phyloP scores from a whole-genome alignment of 345 rosid genomes.

The Eucalyptus leucophloia region DNA sequence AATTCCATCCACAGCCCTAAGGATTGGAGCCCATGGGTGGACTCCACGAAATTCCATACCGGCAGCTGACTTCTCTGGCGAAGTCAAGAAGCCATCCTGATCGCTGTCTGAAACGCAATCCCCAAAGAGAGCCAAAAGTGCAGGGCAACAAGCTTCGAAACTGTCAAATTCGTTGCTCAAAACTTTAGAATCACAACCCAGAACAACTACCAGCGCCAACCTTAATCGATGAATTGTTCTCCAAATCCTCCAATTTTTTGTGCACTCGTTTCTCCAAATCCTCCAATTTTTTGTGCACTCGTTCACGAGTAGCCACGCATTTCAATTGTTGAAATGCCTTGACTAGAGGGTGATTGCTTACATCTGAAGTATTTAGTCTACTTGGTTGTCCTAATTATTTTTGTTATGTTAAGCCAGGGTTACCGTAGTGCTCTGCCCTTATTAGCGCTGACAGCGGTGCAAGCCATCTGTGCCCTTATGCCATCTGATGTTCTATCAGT shows the following conservation, averaged over 20 bases:
- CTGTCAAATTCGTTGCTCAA: not conserved
- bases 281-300: not conserved
- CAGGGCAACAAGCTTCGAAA: not conserved
- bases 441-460: no score
- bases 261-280: not conserved
- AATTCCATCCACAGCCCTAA: not conserved
- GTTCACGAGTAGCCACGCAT: not conserved
- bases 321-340: not conserved
- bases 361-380: not conserved
- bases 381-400: not conserved
- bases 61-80: not conserved
- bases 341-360: not conserved
- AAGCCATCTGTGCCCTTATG: not conserved
- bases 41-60: not conserved
- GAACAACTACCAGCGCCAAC: not conserved
- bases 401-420: not conserved
- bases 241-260: not conserved
- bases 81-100: not conserved
- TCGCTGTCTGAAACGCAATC: not conserved
- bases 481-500: not conserved
- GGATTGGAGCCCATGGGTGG: not conserved
- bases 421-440: not conserved
- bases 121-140: not conserved
- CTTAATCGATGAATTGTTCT: not conserved
- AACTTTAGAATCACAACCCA: not conserved